A percentile compares a stretch with the other conserved stretches of the same genome.
phyloP scores from a whole-genome alignment of 306 rosid species.

The Canavalia ensiformis region DNA sequence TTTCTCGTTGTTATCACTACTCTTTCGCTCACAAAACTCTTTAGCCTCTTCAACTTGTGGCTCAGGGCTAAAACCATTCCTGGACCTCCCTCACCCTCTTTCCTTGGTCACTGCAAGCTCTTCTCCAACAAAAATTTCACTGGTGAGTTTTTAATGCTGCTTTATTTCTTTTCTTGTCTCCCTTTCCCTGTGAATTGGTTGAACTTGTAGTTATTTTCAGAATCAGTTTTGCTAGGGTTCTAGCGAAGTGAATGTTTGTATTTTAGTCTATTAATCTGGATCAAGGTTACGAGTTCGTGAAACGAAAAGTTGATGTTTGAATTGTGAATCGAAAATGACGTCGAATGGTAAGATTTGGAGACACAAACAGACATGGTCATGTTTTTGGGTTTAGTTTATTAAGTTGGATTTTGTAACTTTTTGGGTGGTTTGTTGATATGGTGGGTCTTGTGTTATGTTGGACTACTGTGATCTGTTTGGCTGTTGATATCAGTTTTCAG shows the following conservation, averaged over 20 bases:
- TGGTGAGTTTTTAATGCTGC: conserved; percentile 48
- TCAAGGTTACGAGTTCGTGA: too few species aligned
- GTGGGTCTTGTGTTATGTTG: neutral
- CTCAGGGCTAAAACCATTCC: conserved; percentile 58
- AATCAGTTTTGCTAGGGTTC: neutral
- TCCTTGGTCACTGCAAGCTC: conserved; percentile 67
- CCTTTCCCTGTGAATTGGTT: neutral
- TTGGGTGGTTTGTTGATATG: neutral
- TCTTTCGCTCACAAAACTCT: conserved; percentile 56
- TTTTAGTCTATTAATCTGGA: neutral
- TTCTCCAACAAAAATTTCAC: conserved; percentile 61
- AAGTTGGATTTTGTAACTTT: neutral
- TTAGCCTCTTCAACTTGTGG: conserved; percentile 60
- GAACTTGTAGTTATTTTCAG: neutral
- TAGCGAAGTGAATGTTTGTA: neutral
- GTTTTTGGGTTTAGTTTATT: too few species aligned
- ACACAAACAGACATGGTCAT: too few species aligned
- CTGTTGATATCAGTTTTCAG: conserved; percentile 1
- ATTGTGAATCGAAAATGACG: too few species aligned
- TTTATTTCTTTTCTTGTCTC: neutral
- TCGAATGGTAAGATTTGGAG: too few species aligned
- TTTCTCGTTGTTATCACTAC: conserved; percentile 59
- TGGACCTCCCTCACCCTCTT: conserved; percentile 69
- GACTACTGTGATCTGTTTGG: neutral
- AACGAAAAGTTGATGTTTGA: too few species aligned